A percentile compares a stretch with the other conserved stretches of the same genome.
Conservation (phyloP, 208 protist species). For the Angomonas deanei region DNA sequence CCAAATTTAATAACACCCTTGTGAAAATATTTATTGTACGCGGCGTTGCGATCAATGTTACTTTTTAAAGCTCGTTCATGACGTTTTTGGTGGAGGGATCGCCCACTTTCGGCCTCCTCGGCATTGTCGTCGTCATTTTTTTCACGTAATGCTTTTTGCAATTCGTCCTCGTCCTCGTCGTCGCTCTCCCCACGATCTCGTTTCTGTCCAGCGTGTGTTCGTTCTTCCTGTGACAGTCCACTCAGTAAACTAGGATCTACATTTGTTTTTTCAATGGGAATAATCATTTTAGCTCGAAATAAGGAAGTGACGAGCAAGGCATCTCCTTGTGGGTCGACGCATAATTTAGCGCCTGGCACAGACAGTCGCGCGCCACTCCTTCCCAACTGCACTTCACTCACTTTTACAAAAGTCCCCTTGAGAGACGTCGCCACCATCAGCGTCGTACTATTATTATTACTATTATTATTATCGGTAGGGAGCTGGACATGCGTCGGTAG, state of each 20-base stretch:
- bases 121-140: slow-evolving; percentile 17
- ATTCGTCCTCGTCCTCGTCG: slow-evolving; percentile 17
- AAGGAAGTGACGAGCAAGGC: slow-evolving; percentile 94
- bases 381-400: slow-evolving; percentile 95
- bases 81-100: no score
- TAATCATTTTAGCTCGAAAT: slow-evolving; percentile 61
- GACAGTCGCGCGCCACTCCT: slow-evolving; percentile 95
- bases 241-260: not conserved
- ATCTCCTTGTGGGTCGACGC: slow-evolving; percentile 91
- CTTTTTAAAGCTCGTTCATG: no score
- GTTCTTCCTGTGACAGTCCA: not conserved
- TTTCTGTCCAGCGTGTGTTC: slow-evolving; percentile 12
- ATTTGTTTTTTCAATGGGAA: slow-evolving; percentile 44
- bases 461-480: not conserved
- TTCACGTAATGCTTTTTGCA: slow-evolving; percentile 6
- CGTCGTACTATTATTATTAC: not conserved
- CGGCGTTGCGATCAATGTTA: not conserved
- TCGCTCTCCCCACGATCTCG: not conserved
- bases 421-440: slow-evolving; percentile 53
- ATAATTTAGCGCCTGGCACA: slow-evolving; percentile 93
- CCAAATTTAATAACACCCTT: slow-evolving; percentile 58
- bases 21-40: not conserved
- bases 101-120: slow-evolving; percentile 9
- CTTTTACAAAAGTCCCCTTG: slow-evolving; percentile 82
- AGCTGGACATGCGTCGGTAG: slow-evolving; percentile 5